Conservation (phyloP, 495 filamentous ascomycete genomes). For the Amorphotheca resinae region DNA sequence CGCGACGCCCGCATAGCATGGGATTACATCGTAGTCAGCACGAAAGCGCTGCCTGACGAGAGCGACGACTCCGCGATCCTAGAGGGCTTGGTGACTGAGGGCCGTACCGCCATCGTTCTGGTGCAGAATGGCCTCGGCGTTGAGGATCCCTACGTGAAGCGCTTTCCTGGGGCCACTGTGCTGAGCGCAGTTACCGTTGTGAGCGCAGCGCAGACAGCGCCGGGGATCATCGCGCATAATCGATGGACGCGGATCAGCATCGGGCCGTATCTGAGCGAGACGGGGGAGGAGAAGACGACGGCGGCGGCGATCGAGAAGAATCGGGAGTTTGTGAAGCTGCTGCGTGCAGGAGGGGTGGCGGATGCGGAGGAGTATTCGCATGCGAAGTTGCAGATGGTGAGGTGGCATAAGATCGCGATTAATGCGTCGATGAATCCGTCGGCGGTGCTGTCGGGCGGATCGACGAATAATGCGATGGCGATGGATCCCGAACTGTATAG, state of each 20-base stretch:
- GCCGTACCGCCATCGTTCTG: constrained; percentile 40
- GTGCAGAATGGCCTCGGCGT: constrained; percentile 55
- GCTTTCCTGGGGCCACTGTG: constrained; percentile 40
- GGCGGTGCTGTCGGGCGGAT: constrained; percentile 42
- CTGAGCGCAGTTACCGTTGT: constrained; percentile 41
- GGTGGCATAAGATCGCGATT: constrained; percentile 56
- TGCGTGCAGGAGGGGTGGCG: constrained; percentile 34
- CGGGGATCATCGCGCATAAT: constrained; percentile 39
- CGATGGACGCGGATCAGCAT: constrained; percentile 48
- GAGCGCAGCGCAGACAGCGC: constrained; percentile 32
- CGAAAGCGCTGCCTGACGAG: constrained; percentile 36
- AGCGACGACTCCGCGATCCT: constrained; percentile 31
- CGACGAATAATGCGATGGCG: constrained; percentile 42
- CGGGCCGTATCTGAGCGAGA: constrained; percentile 35
- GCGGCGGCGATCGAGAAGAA: constrained; percentile 13
- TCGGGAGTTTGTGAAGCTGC: constrained; percentile 25
- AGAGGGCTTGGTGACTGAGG: constrained; percentile 31
- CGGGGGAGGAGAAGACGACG: constrained; percentile 18
- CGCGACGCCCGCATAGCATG: constrained; percentile 24
- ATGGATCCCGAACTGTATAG: constrained; percentile 35
- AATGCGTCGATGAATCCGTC: constrained; percentile 54
- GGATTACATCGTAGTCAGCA: constrained; percentile 41
- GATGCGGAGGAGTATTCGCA: constrained; percentile 39
- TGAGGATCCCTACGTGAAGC: constrained; percentile 37
- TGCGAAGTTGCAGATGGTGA: constrained; percentile 39